phyloP scores from a whole-genome alignment of 768 basidiomycete genomes.

The Leccinum truebloodii region DNA sequence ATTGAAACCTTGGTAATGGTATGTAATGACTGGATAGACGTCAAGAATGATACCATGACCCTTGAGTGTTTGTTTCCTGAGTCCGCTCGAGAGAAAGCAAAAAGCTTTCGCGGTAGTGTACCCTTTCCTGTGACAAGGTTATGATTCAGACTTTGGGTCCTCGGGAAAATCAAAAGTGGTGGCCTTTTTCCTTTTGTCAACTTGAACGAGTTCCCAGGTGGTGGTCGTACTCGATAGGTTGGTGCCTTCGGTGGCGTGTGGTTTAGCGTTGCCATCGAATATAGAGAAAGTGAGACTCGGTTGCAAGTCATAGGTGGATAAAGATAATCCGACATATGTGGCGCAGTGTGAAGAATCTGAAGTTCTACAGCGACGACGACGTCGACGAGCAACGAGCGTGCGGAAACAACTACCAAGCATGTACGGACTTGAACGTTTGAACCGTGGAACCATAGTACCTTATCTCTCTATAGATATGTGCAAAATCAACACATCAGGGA shows the following conservation, averaged over 20 bases:
- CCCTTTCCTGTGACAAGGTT: conserved; percentile 54
- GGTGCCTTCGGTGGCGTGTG: conserved; percentile 69
- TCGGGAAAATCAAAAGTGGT: conserved; percentile 80
- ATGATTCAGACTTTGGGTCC: conserved; percentile 65
- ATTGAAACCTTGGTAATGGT: conserved; percentile 39
- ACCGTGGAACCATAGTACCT: too few species aligned
- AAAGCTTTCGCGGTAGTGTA: conserved; percentile 78
- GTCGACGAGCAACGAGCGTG: too few species aligned
- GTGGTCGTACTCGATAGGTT: conserved; percentile 62
- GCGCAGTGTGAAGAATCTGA: too few species aligned
- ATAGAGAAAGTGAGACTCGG: too few species aligned
- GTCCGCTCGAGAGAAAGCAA: conserved; percentile 78
- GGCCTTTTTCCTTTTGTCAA: conserved; percentile 79
- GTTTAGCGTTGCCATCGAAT: conserved; percentile 30
- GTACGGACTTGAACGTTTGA: too few species aligned
- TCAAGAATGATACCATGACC: conserved; percentile 51
- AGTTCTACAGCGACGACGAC: too few species aligned
- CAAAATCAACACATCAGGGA: too few species aligned
- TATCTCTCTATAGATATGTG: too few species aligned
- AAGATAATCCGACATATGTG: too few species aligned
- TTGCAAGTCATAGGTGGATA: too few species aligned
- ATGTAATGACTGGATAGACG: conserved; percentile 12
- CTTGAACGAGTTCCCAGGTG: conserved; percentile 69
- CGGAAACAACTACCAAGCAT: too few species aligned
- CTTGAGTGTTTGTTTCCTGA: conserved; percentile 64